Evolutionary conservation across 1,284 basidiomycete species (phyloP).

Genomic region (Trichosporon sp.): DNA sequence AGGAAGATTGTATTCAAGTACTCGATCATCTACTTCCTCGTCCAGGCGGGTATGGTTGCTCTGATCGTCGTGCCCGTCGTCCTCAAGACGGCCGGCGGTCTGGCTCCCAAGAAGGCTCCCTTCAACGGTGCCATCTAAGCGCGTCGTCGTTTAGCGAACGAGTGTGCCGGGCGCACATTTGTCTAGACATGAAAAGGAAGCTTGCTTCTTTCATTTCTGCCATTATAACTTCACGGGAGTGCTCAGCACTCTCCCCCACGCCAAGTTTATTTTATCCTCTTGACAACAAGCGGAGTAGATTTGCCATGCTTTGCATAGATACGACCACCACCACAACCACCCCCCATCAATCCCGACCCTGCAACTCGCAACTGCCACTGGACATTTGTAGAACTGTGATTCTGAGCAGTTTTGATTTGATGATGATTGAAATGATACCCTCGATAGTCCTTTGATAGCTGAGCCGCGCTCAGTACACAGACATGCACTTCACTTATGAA

Average conservation of each 20-base stretch:
- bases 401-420: constrained; percentile 6
- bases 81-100: constrained; percentile 60
- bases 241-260: neutral
- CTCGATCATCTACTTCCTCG: constrained; percentile 70
- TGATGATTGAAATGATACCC: constrained; percentile 5
- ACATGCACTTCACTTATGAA: neutral
- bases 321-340: neutral
- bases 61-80: constrained; percentile 55
- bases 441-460: constrained; percentile 1
- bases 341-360: neutral
- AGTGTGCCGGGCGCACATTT: constrained; percentile 1
- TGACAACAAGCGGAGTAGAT: neutral
- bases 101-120: constrained; percentile 54
- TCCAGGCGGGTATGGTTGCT: constrained; percentile 69
- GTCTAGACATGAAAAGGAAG: neutral
- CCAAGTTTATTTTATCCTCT: neutral
- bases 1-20: constrained; percentile 71
- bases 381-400: constrained; percentile 4
- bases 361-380: constrained; percentile 5
- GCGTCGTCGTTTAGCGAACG: neutral
- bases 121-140: constrained; percentile 42
- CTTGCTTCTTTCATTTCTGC: neutral
- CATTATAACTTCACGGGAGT: neutral
- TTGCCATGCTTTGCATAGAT: constrained; percentile 6
- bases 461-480: constrained; percentile 1